Conservation (phyloP, 345 rosid genomes). For the rapeseed (Brassica napus) region DNA sequence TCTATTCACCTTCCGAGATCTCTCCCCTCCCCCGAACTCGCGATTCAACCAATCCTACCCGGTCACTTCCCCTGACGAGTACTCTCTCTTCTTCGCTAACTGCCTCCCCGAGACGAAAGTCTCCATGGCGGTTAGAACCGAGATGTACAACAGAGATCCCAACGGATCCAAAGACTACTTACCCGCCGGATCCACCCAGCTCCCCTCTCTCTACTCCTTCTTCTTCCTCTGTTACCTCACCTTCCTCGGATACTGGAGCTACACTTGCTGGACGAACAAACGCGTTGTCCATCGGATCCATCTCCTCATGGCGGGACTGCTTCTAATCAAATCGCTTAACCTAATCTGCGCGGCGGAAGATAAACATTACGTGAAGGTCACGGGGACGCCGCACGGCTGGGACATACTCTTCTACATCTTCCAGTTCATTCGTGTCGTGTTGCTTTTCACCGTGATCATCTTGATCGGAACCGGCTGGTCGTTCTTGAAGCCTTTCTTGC, state of each 20-base stretch:
- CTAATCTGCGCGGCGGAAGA: conserved; percentile 89
- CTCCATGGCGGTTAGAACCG: conserved; percentile 77
- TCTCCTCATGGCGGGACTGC: conserved; percentile 68
- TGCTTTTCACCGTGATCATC: conserved; percentile 86
- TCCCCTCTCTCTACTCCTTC: conserved; percentile 63
- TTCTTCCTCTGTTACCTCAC: conserved; percentile 57
- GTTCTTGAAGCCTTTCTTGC: conserved; percentile 85
- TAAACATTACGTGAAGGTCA: conserved; percentile 75
- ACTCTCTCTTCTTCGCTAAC: conserved; percentile 86
- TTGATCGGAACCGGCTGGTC: conserved; percentile 99
- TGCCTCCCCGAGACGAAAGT: conserved; percentile 78
- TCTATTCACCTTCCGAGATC: conserved; percentile 78
- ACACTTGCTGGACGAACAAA: conserved; percentile 50
- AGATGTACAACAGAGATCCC: conserved; percentile 66
- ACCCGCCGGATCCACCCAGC: conserved; percentile 78
- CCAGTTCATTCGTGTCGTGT: conserved; percentile 80
- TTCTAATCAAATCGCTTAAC: conserved; percentile 81
- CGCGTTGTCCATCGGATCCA: conserved; percentile 78
- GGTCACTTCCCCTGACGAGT: conserved; percentile 70
- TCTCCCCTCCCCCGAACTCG: conserved; percentile 72
- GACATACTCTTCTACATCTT: conserved; percentile 85
- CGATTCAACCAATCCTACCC: conserved; percentile 64
- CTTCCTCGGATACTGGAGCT: conserved; percentile 81
- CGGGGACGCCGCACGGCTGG: conserved; percentile 98
- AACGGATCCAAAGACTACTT: conserved; percentile 63